phyloP scores from a whole-genome alignment of 441 rosid genomes.

The Erysimum pusillum region DNA sequence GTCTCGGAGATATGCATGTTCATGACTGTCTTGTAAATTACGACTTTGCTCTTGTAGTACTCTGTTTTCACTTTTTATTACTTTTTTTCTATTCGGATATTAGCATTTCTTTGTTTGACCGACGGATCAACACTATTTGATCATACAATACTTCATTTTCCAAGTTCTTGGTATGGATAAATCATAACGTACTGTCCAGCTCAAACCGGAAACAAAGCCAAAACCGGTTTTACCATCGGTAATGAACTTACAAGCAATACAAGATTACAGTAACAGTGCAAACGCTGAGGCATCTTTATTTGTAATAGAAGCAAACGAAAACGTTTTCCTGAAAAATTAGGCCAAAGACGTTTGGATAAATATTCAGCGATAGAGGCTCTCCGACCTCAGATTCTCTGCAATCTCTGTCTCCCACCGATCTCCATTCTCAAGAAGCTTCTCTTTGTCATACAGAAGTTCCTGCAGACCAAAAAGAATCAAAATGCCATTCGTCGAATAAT shows the following conservation, averaged over 20 bases:
- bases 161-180: constrained; percentile 11
- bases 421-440: constrained; percentile 97
- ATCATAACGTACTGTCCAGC: background rate
- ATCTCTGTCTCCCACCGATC: constrained; percentile 99
- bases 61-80: background rate
- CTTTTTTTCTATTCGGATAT: background rate
- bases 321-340: background rate
- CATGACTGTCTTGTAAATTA: background rate
- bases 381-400: constrained; percentile 96
- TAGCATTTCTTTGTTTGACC: background rate
- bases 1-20: background rate
- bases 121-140: background rate
- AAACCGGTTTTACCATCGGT: background rate
- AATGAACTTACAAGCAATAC: constrained; percentile 21
- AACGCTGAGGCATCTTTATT: constrained; percentile 39
- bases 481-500: background rate
- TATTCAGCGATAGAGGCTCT: constrained; percentile 87
- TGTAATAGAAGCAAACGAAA: constrained; percentile 18
- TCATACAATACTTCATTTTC: background rate
- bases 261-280: constrained; percentile 11
- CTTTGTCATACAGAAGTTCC: constrained; percentile 97
- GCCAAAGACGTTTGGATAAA: background rate
- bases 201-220: constrained; percentile 32
- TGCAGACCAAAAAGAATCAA: constrained; percentile 44
- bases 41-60: background rate